Percentiles rank a stretch among this genome's conserved stretches.
Conservation (phyloP, 1,139 yeast species). For the Nakaseomyces uthaithaninus region DNA sequence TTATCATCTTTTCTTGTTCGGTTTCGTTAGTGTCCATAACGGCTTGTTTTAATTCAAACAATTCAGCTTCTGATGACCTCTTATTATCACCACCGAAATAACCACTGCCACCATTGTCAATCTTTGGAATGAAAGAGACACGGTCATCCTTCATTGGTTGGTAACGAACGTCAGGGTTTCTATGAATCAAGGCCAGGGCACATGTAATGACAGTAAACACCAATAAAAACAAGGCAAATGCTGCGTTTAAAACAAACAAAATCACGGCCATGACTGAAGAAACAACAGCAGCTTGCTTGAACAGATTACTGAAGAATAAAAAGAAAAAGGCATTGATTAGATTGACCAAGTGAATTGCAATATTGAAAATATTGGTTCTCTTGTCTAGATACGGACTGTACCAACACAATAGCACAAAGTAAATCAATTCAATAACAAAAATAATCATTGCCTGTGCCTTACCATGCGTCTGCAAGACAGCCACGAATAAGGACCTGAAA, state of each 20-base stretch:
- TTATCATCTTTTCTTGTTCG: slow-evolving; percentile 26
- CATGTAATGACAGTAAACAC: slow-evolving; percentile 84
- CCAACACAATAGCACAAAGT: slow-evolving; percentile 56
- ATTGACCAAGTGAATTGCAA: slow-evolving; percentile 71
- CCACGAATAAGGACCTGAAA: slow-evolving; percentile 74
- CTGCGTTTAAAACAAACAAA: slow-evolving; percentile 84
- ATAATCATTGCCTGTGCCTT: slow-evolving; percentile 72
- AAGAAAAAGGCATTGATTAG: slow-evolving; percentile 78
- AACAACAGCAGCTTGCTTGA: slow-evolving; percentile 77
- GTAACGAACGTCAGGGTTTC: slow-evolving; percentile 91
- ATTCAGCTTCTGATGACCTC: slow-evolving; percentile 58
- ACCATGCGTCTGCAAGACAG: slow-evolving; percentile 73
- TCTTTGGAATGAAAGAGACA: slow-evolving; percentile 69
- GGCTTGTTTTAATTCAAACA: slow-evolving; percentile 81
- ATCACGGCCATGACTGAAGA: slow-evolving; percentile 89
- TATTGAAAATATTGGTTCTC: slow-evolving; percentile 85
- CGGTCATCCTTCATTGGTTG: slow-evolving; percentile 97
- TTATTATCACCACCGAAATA: slow-evolving; percentile 31
- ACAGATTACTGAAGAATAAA: slow-evolving; percentile 78
- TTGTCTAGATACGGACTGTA: slow-evolving; percentile 89
- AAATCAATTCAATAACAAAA: slow-evolving; percentile 64
- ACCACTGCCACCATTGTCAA: slow-evolving; percentile 25
- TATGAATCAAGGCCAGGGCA: slow-evolving; percentile 70
- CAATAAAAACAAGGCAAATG: slow-evolving; percentile 72
- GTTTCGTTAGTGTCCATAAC: slow-evolving; percentile 73